phyloP scores from a whole-genome alignment of 768 basidiomycete species.

The Panus rudis region DNA sequence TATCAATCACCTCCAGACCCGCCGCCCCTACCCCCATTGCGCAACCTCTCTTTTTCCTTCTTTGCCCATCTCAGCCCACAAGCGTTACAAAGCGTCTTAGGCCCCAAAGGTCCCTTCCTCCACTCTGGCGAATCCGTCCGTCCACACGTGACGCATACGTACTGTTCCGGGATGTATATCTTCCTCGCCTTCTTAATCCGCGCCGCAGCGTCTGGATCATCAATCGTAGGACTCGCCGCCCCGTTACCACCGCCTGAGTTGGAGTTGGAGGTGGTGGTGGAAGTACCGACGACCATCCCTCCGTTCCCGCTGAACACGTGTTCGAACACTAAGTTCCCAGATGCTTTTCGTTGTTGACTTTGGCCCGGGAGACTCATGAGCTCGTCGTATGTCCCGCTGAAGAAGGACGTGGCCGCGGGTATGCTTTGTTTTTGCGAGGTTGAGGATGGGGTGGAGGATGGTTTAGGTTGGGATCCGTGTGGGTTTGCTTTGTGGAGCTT shows the following conservation, averaged over 20 bases:
- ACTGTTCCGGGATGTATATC: conserved; percentile 43
- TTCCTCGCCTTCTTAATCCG: conserved; percentile 11
- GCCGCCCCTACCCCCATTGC: not conserved
- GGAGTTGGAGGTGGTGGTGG: not conserved
- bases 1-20: conserved; percentile 3
- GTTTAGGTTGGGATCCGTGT: conserved; percentile 1
- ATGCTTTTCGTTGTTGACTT: not conserved
- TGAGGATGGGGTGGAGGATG: not conserved
- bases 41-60: conserved; percentile 24
- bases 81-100: conserved; percentile 97
- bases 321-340: not conserved
- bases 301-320: not conserved
- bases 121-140: conserved; percentile 96
- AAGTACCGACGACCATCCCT: not conserved
- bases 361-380: not conserved
- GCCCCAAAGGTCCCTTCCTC: conserved; percentile 75
- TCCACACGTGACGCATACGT: conserved; percentile 90
- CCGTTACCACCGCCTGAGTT: no score
- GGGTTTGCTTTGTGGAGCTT: conserved; percentile 19
- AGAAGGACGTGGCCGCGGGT: not conserved
- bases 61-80: conserved; percentile 95
- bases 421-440: not conserved
- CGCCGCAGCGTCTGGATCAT: not conserved
- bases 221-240: no score
- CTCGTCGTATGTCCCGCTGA: not conserved